These are phyloP conservation scores for Musa acuminata DNA, from an alignment of 176 grass and related monocot genomes.

Conservation along the genomic window DNA sequence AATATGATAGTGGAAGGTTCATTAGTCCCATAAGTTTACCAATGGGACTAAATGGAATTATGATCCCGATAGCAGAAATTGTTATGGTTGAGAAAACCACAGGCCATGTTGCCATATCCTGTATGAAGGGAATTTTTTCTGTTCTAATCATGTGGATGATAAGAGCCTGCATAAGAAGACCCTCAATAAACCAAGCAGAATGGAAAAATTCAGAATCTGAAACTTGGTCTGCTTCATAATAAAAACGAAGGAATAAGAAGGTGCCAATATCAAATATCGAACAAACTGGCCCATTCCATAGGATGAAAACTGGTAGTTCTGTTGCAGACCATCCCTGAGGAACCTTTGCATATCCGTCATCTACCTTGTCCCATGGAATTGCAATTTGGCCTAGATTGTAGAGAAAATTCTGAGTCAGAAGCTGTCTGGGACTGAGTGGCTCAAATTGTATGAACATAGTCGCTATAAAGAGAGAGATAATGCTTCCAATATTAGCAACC, in stretches of 20 bases:
- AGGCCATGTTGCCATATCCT: slow-evolving; percentile 38
- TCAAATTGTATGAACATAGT: slow-evolving; percentile 25
- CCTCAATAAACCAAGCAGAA: slow-evolving; percentile 35
- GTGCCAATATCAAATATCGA: slow-evolving; percentile 27
- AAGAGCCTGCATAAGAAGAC: slow-evolving; percentile 32
- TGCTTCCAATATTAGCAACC: slow-evolving; percentile 27
- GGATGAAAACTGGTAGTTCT: slow-evolving; percentile 28
- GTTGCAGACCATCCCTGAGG: slow-evolving; percentile 31
- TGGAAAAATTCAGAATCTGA: slow-evolving; percentile 19
- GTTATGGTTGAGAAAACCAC: slow-evolving; percentile 29
- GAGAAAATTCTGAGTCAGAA: slow-evolving; percentile 38
- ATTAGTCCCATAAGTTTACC: slow-evolving; percentile 31
- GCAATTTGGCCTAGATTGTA: slow-evolving; percentile 38
- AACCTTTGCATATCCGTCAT: slow-evolving; percentile 23
- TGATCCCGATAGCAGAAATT: slow-evolving; percentile 20
- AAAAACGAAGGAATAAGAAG: slow-evolving; percentile 23
- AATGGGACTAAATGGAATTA: slow-evolving; percentile 22
- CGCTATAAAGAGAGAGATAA: slow-evolving; percentile 24
- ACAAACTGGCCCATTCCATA: slow-evolving; percentile 32
- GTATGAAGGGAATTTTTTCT: slow-evolving; percentile 28
- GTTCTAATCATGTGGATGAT: slow-evolving; percentile 44
- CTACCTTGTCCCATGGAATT: slow-evolving; percentile 42
- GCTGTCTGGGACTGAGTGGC: slow-evolving; percentile 25
- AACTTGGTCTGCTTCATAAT: slow-evolving; percentile 15
- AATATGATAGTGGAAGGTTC: slow-evolving; percentile 32